Conservation (phyloP, 331 rosid genomes). For the Malus hybrid region DNA sequence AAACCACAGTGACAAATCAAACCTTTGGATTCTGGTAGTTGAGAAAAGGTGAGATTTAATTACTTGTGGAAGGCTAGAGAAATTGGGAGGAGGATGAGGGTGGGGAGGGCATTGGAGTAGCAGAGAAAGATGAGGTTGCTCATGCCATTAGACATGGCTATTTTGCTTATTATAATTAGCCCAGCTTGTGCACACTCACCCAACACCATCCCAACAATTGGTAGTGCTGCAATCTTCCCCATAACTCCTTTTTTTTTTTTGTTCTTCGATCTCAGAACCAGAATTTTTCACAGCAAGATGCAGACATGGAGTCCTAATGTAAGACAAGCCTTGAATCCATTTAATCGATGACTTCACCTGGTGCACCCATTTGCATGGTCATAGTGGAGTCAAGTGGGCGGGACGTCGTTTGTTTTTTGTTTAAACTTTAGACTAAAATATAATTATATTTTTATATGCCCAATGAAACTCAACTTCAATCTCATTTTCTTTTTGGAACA, state of each 20-base stretch:
- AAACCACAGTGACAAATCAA: background rate
- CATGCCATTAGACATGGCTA: conserved; percentile 63
- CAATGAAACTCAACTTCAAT: too few relatives aligned
- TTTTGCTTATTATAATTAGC: conserved; percentile 55
- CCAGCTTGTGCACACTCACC: conserved; percentile 64
- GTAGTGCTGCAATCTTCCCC: conserved; percentile 32
- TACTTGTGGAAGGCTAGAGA: conserved; percentile 49
- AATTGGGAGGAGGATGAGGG: conserved; percentile 59
- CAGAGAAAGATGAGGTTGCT: conserved; percentile 52
- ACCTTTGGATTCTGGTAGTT: background rate
- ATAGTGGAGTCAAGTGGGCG: too few relatives aligned
- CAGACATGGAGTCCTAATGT: background rate
- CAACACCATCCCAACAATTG: conserved; percentile 61
- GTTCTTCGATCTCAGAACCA: background rate
- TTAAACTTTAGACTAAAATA: too few relatives aligned
- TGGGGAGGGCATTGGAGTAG: conserved; percentile 60
- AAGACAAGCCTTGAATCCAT: background rate
- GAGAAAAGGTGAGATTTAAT: background rate
- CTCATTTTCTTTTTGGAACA: too few relatives aligned
- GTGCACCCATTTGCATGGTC: background rate
- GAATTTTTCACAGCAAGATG: background rate
- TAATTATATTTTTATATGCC: too few relatives aligned
- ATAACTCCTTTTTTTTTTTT: conserved; percentile 1
- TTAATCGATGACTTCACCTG: background rate
- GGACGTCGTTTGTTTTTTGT: too few relatives aligned